phyloP scores from a whole-genome alignment of 2,329 filamentous ascomycete species.

The Cladophialophora chaetospira region DNA sequence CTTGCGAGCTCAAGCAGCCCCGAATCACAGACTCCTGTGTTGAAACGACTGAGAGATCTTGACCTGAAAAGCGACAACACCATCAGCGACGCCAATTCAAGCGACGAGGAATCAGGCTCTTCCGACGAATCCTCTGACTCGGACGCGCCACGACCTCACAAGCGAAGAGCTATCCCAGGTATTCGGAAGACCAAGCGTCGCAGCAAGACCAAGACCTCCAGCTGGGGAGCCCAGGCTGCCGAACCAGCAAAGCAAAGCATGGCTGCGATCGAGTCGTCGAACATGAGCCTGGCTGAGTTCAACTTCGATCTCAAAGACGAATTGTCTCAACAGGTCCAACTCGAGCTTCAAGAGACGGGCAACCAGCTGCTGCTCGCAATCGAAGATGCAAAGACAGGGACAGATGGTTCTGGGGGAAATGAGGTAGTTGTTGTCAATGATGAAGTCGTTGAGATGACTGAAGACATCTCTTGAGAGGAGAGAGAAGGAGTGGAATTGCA shows the following conservation, averaged over 20 bases:
- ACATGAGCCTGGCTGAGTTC: not conserved
- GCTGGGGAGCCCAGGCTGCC: not conserved
- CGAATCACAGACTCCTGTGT: not conserved
- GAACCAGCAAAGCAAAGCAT: not conserved
- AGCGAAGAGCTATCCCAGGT: not conserved
- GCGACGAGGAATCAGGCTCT: not conserved
- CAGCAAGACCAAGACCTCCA: not conserved
- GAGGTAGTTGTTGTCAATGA: not conserved
- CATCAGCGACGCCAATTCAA: not conserved
- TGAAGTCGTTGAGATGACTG: not conserved
- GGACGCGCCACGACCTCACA: conserved; percentile 1
- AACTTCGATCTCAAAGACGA: not conserved
- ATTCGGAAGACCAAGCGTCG: not conserved
- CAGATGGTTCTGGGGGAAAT: not conserved
- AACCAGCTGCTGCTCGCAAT: not conserved
- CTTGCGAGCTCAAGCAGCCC: not conserved
- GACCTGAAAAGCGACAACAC: not conserved
- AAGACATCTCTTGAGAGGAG: no score
- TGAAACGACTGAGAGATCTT: conserved; percentile 7
- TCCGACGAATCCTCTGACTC: conserved; percentile 2
- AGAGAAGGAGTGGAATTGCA: no score
- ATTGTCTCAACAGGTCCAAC: not conserved
- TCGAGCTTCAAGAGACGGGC: not conserved
- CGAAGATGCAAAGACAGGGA: not conserved
- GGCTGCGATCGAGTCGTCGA: not conserved